A percentile compares a stretch with the other conserved stretches of the same genome.
These are phyloP conservation scores for Clathrospora elynae DNA, from an alignment of 2,329 filamentous ascomycete genomes.

Conservation along the genomic window DNA sequence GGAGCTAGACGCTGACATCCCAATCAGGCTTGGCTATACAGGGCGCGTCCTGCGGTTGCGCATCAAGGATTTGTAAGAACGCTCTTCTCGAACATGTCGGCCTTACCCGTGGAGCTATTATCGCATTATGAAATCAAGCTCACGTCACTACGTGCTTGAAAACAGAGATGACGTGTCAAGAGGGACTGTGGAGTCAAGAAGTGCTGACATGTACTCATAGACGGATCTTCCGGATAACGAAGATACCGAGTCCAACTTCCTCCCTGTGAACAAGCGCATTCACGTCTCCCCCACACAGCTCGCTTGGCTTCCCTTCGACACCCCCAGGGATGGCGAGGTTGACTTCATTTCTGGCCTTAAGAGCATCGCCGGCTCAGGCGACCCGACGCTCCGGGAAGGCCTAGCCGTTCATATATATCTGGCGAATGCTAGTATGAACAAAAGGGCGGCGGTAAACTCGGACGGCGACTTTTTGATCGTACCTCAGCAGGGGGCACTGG, in stretches of 20 bases:
- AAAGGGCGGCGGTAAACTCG: constrained; percentile 57
- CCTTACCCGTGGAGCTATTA: background rate
- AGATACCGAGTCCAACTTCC: constrained; percentile 45
- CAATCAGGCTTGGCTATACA: constrained; percentile 37
- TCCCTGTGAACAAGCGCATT: constrained; percentile 44
- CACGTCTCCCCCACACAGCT: constrained; percentile 47
- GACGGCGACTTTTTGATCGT: constrained; percentile 81
- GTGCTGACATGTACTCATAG: constrained; percentile 35
- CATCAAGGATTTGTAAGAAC: constrained; percentile 47
- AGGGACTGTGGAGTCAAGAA: background rate
- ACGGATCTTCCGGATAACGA: constrained; percentile 45
- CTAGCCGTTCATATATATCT: constrained; percentile 44
- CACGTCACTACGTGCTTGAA: constrained; percentile 4
- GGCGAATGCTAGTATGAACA: constrained; percentile 46
- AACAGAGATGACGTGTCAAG: background rate
- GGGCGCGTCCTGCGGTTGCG: constrained; percentile 46
- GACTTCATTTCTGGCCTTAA: constrained; percentile 46
- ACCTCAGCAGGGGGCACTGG: constrained; percentile 72
- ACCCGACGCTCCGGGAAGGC: constrained; percentile 46
- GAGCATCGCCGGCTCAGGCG: constrained; percentile 47
- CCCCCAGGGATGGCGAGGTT: constrained; percentile 37
- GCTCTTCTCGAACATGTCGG: background rate
- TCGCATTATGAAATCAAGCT: background rate
- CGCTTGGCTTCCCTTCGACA: constrained; percentile 46
- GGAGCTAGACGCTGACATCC: constrained; percentile 9